Conservation (phyloP, 768 basidiomycete species). For the Psilocybe cyanescens region DNA sequence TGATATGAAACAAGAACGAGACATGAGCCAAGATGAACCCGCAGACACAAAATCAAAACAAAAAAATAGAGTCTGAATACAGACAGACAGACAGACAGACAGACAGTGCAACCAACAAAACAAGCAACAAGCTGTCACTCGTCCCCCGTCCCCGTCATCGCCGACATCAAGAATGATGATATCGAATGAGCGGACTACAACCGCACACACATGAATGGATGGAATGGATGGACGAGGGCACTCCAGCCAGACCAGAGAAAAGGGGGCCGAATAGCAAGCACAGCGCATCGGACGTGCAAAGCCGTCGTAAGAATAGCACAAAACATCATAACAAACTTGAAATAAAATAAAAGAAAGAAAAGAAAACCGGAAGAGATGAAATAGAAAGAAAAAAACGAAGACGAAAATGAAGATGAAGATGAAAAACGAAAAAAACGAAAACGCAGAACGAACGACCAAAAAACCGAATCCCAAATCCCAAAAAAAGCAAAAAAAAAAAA, state of each 20-base stretch:
- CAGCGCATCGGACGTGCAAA: too few species aligned
- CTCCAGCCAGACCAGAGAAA: neutral
- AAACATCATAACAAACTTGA: too few species aligned
- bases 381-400: conserved; percentile 1
- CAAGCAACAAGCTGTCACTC: too few species aligned
- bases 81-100: too few species aligned
- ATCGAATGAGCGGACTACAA: neutral
- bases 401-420: conserved; percentile 1
- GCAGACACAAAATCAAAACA: too few species aligned
- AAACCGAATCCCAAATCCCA: conserved; percentile 1
- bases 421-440: conserved; percentile 5
- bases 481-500: conserved; percentile 4
- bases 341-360: neutral
- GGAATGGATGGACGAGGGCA: too few species aligned
- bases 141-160: too few species aligned
- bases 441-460: neutral
- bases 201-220: neutral
- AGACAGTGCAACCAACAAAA: too few species aligned
- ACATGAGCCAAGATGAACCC: too few species aligned
- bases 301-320: too few species aligned
- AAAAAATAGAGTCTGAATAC: too few species aligned
- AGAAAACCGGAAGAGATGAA: conserved; percentile 10
- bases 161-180: neutral
- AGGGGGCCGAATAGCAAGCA: neutral
- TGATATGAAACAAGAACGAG: too few species aligned